These are phyloP conservation scores for Trypanosoma grayi DNA, from an alignment of 208 protist species.

Conservation along the genomic window DNA sequence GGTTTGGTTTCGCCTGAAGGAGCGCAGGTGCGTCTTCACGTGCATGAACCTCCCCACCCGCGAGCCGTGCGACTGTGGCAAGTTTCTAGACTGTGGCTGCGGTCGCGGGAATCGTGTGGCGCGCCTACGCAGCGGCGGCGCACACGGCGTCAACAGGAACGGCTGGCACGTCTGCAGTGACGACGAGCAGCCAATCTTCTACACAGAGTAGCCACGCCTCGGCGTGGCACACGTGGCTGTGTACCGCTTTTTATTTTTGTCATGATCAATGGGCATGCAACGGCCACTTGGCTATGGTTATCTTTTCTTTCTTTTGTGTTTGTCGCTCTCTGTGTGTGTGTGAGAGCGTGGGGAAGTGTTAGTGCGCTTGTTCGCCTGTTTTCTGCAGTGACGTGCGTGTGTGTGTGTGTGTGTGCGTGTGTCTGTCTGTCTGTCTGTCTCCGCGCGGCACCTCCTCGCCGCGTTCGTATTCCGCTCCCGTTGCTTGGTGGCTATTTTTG, in stretches of 20 bases:
- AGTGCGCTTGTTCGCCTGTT: too few species aligned
- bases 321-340: background rate
- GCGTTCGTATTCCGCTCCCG: too few species aligned
- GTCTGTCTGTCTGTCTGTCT: too few species aligned
- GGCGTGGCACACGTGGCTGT: too few species aligned
- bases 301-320: background rate
- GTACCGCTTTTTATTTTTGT: conserved; percentile 14
- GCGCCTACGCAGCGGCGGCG: background rate
- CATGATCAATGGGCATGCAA: too few species aligned
- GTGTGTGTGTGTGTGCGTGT: too few species aligned
- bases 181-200: background rate
- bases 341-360: background rate
- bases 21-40: conserved; percentile 1
- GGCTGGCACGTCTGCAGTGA: conserved; percentile 12
- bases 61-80: conserved; percentile 23
- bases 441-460: too few species aligned
- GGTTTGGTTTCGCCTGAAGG: conserved; percentile 35
- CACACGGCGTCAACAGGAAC: background rate
- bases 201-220: too few species aligned
- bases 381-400: too few species aligned
- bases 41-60: conserved; percentile 4
- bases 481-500: too few species aligned
- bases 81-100: conserved; percentile 4
- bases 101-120: too few species aligned
- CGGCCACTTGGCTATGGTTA: too few species aligned